Base-by-base conservation (phyloP, 1,284 basidiomycete genomes). In the Apiotrichum sp. region DNA sequence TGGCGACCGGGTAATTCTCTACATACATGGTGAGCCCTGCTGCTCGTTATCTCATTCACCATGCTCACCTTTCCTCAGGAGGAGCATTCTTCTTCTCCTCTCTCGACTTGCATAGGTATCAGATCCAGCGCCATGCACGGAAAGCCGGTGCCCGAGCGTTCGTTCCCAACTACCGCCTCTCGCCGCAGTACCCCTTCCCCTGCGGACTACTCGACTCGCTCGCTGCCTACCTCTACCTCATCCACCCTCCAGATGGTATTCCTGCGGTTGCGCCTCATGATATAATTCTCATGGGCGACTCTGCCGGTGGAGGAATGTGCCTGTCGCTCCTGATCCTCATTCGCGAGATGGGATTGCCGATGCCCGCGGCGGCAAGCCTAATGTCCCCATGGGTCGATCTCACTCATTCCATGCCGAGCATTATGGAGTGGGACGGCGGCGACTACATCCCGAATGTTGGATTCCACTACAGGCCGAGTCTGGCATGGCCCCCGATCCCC, bases 361-460 rank as follows among this genome's bases (percentile, higher is more conserved):
- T 84, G 63, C 93, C 93, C 0, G 89, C 91, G 3, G 92, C 89
- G 6, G 89, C 83, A 1, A 80, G 90, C 36, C 78, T 93, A 38
- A 84, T 93, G 62, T 90, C 88, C 10, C 91, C 91, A 0, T 95
- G 89, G 90, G 89, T 88, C 73, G 93, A 97, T 73, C 76, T 97
- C 48, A 93, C 90, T 0, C 93, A 98, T 73, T 92, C 88, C 0
- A 96, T 97, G 76, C 89, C 89, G 0, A 93, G 89, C 61, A 83
- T 95, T 44, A 66, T 66, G 31, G 68, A 69, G 10, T 68, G 64
- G 55, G 69, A 71, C 45, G 66, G 62, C 3, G 70, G 67, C 0
- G 74, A 76, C 52, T 75, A 74, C 41, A 74, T 76, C 33, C 69
- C 71, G 16, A 66, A 55, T 8, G 59, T 64, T 6, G 71, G 71